Evolutionary conservation across 305 asterid species (phyloP).

Genomic region (Lippia alba): DNA sequence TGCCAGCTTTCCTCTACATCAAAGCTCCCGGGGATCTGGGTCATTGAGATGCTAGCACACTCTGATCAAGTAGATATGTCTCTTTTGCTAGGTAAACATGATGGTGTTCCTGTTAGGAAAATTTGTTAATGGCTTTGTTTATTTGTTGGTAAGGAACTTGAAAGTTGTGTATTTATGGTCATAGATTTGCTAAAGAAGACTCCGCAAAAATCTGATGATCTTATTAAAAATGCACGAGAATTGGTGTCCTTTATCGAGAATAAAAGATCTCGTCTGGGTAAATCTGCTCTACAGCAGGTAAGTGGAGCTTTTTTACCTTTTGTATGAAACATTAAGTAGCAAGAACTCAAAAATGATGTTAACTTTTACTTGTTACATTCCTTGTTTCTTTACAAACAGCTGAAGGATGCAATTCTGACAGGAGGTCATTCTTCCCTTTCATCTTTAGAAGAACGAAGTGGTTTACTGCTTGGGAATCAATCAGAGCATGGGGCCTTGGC

Average conservation of each 20-base stretch:
- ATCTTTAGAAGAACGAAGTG: constrained; percentile 64
- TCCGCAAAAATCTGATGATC: constrained; percentile 41
- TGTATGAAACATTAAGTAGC: constrained; percentile 16
- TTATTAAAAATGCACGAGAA: constrained; percentile 53
- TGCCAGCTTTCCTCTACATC: constrained; percentile 45
- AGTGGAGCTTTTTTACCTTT: constrained; percentile 19
- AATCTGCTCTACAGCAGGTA: constrained; percentile 60
- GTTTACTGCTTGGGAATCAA: constrained; percentile 48
- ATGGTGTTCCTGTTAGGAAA: constrained; percentile 17
- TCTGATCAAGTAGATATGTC: constrained; percentile 45
- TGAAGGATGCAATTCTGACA: constrained; percentile 66
- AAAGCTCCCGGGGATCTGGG: constrained; percentile 56
- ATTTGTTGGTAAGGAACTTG: constrained; percentile 25
- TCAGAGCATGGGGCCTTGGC: constrained; percentile 35
- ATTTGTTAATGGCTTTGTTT: constrained; percentile 28
- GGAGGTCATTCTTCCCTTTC: constrained; percentile 52
- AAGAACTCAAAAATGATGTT: constrained; percentile 21
- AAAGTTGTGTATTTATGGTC: constrained; percentile 38
- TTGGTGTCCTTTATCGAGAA: constrained; percentile 50
- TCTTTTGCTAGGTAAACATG: constrained; percentile 53
- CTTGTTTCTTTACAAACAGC: constrained; percentile 47
- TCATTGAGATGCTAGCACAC: constrained; percentile 54
- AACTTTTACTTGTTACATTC: constrained; percentile 29
- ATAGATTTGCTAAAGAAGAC: constrained; percentile 56
- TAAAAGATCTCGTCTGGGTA: constrained; percentile 58